phyloP scores from a whole-genome alignment of 176 grass and related monocot species.

The Pharus latifolius region DNA sequence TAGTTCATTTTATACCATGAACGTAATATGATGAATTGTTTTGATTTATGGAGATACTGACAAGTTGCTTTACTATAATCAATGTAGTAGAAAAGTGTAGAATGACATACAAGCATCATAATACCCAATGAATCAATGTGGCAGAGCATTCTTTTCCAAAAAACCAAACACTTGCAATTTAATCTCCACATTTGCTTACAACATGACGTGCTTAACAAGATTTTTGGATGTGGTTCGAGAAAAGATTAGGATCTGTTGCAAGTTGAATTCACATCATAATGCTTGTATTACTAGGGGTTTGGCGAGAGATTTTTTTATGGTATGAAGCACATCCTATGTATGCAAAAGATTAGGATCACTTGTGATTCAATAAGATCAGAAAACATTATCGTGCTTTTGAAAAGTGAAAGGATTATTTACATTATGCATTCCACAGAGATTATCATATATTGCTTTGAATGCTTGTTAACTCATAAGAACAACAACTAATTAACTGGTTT shows the following conservation, averaged over 20 bases:
- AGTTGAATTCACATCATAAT: not conserved
- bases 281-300: not conserved
- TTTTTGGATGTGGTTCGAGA: not conserved
- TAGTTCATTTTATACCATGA: slow-evolving; percentile 5
- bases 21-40: not conserved
- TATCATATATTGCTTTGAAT: slow-evolving; percentile 9
- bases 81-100: not conserved
- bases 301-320: not conserved
- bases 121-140: not conserved
- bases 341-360: not conserved
- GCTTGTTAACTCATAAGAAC: slow-evolving; percentile 14
- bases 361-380: slow-evolving; percentile 7
- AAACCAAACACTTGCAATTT: not conserved
- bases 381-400: not conserved
- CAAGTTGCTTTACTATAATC: not conserved
- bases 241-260: not conserved
- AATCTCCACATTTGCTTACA: not conserved
- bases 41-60: not conserved
- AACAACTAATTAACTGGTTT: slow-evolving; percentile 26
- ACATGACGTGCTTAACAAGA: not conserved
- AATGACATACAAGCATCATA: too few species aligned
- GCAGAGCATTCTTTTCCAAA: not conserved
- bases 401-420: slow-evolving; percentile 21
- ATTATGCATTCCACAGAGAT: slow-evolving; percentile 12
- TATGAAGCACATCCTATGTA: not conserved